Evolutionary conservation across 2,329 filamentous ascomycete species (phyloP).

Genomic region (Pyricularia pennisetigena): DNA sequence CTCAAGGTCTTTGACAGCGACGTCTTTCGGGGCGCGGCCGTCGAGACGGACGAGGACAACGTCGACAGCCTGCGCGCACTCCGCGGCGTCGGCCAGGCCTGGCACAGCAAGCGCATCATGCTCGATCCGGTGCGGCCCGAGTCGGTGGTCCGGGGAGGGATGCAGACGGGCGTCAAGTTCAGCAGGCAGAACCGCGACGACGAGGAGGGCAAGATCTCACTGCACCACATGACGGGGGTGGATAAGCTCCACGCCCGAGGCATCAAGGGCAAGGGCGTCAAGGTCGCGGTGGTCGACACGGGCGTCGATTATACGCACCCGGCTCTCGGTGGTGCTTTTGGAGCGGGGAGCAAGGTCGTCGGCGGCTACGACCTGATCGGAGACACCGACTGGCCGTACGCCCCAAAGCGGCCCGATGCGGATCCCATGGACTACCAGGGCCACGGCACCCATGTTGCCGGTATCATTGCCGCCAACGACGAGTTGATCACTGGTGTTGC

Average conservation of each 20-base stretch:
- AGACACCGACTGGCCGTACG: conserved; percentile 14
- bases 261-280: conserved; percentile 8
- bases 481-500: conserved; percentile 13
- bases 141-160: not conserved
- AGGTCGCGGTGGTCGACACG: conserved; percentile 8
- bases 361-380: conserved; percentile 31
- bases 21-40: conserved; percentile 13
- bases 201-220: not conserved
- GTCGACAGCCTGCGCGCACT: conserved; percentile 12
- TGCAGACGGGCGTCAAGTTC: conserved; percentile 1
- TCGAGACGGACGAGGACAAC: conserved; percentile 11
- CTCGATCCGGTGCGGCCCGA: not conserved
- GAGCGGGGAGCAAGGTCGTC: conserved; percentile 29
- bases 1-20: conserved; percentile 6
- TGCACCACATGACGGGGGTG: conserved; percentile 9
- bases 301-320: conserved; percentile 7
- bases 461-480: conserved; percentile 36
- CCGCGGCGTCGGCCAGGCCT: not conserved
- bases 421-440: conserved; percentile 25
- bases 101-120: not conserved
- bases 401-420: conserved; percentile 12
- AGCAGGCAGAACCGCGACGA: conserved; percentile 1
- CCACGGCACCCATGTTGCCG: conserved; percentile 33
- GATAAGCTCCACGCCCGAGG: conserved; percentile 8
- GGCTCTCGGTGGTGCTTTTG: conserved; percentile 32